Base-by-base conservation (phyloP, 192 early-diverging fungal genomes). In the Linnemannia elongata region DNA sequence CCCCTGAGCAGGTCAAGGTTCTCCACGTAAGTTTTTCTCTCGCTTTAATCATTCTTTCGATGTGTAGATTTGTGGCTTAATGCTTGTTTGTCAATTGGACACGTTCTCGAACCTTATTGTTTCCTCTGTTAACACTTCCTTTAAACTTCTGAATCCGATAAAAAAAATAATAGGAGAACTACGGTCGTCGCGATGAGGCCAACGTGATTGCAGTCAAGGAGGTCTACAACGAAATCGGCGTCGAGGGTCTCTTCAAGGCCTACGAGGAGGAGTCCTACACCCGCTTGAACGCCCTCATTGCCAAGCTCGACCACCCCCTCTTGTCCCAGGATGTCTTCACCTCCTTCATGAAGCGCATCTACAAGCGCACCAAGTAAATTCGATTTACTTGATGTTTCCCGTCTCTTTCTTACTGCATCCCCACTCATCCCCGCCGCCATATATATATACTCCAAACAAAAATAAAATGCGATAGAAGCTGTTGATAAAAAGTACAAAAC, bases 321-420 rank as follows among this genome's bases (percentile, higher is more conserved):
- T 83, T 99, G 39, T 96, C 95, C 74, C 92, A 92, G 87, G 90
- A 95, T 68, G 94, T 99, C 79, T 99, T 99, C 89, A 93, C 91
- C 45, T 92, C 90, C 10, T 99, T 98, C 91, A 96, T 99, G 92
- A 94, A 97, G 91, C 96, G 97, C 90, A 96, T 99, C 79, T 98
- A 98, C 94, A 99, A 97, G 93, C 92, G 96, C 79, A 95, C 92
- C 68, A 96, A 97, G 91, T 97, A 96, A 81, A 72, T 30, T 27
- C 49, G 49, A 15, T 13, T 9, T 13, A 0, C 55, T 60, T 60
- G 55, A 9, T 27, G 55, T 17, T 27, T 27, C 0, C 35, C 38
- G 42, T 6, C 30, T 44, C 30, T 52, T 20, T 52, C 49, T 52
- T n/a, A 27, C 55, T 60, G 55, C 55, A 60, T 60, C 55, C n/a